phyloP scores from a whole-genome alignment of 805 yeast genomes.

The Nakazawaea sp. region DNA sequence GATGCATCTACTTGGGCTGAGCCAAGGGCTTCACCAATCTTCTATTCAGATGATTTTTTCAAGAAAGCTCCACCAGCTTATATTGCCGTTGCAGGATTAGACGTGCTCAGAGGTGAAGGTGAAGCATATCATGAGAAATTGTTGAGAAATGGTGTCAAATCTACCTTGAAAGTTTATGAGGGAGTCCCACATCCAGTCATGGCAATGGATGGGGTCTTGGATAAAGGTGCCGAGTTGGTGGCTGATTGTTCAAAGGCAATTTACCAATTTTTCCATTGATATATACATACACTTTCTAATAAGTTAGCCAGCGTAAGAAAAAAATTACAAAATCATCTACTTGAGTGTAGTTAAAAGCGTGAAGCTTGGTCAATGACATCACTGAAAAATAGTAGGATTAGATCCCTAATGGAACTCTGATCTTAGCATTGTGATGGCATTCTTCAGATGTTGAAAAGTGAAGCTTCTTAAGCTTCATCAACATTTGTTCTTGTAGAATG shows the following conservation, averaged over 20 bases:
- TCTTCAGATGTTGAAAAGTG: no score
- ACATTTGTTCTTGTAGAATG: no score
- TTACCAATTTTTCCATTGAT: conserved; percentile 1
- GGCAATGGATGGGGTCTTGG: conserved; percentile 32
- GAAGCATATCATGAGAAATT: conserved; percentile 34
- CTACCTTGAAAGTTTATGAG: conserved; percentile 27
- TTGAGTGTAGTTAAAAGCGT: no score
- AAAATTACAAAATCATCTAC: no score
- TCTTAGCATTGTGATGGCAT: no score
- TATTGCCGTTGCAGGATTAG: conserved; percentile 36
- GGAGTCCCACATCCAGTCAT: conserved; percentile 44
- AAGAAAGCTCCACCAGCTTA: conserved; percentile 31
- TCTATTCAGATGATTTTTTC: conserved; percentile 32
- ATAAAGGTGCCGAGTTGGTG: conserved; percentile 9
- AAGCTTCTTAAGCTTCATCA: no score
- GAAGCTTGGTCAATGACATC: no score
- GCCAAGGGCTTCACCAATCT: conserved; percentile 32
- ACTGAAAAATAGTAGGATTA: no score
- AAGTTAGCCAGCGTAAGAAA: no score
- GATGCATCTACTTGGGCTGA: conserved; percentile 26
- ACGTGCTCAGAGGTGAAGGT: conserved; percentile 37
- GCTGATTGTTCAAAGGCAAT: conserved; percentile 4
- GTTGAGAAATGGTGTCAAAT: conserved; percentile 26
- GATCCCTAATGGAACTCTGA: no score
- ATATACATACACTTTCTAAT: no score